Evolutionary conservation across 495 filamentous ascomycete species (phyloP), one percentile per base, ranked within the genome.

Genomic region (Chaetomidium leptoderma): DNA sequence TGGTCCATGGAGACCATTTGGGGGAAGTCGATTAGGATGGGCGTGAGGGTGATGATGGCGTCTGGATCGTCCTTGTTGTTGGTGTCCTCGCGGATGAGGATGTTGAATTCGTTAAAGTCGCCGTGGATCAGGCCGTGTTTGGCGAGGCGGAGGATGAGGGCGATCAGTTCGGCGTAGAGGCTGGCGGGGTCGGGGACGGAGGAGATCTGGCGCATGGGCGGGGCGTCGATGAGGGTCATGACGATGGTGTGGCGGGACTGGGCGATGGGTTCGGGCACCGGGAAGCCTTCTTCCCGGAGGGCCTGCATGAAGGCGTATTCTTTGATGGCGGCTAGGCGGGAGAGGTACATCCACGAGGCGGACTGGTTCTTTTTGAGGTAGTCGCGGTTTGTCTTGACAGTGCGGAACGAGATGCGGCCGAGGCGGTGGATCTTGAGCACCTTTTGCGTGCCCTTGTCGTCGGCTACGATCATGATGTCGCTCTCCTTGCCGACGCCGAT

Each of bases 81-180:
- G 19, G 75, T 73, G 32, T 83, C 79, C 64, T 95, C 91, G 61
- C 91, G 85, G 71, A 97, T 85, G 19, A 99, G 78, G 57, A 99
- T 90, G 67, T 99, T 99, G 78, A 99, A 99, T 74, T 97, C 95
- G 75, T 99, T 99, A 76, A 96, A 97, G 70, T 99, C 93, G 62
- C 93, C 95, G 70, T 99, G 93, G 53, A 99, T 97, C 55, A 99
- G 74, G 8, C 93, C 95, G 64, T 87, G 85, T 29, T 81, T 78
- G n/a, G 93, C 93, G 24, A 99, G 80, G 48, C 83, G 78, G 42
- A 99, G 69, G 58, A 97, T 90, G 59, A 96, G 83, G 52, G 85
- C 81, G 70, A 99, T 95, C 52, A 99, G 76, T 51, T 96, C 87
- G 35, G 87, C 86, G 74, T 97, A 97, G 19, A 99, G 78, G 27